Conservation (phyloP, 495 filamentous ascomycete genomes). For the Rhypophila decipiens region DNA sequence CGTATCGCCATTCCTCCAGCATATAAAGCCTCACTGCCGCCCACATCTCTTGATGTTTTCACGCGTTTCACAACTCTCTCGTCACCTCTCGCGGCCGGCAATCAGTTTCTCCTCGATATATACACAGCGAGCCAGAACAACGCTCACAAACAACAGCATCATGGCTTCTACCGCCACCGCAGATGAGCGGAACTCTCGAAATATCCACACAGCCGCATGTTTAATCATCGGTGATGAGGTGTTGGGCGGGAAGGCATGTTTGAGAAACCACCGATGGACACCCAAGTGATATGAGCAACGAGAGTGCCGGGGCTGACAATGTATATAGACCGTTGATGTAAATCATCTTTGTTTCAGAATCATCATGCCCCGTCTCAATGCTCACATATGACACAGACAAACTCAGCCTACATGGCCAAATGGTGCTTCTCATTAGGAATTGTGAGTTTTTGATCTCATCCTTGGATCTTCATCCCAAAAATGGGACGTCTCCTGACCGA, state of each 20-base stretch:
- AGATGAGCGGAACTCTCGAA: slow-evolving; percentile 48
- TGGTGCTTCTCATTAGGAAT: slow-evolving; percentile 91
- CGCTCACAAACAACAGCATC: slow-evolving; percentile 12
- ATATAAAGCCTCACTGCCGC: background rate
- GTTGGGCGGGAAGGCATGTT: slow-evolving; percentile 81
- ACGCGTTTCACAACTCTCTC: slow-evolving; percentile 64
- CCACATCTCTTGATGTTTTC: slow-evolving; percentile 54
- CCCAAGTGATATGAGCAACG: no score
- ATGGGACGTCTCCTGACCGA: background rate
- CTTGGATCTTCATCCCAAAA: background rate
- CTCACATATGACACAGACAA: slow-evolving; percentile 53
- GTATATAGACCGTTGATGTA: background rate
- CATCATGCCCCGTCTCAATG: background rate
- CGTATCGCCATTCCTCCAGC: background rate
- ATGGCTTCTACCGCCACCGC: slow-evolving; percentile 45
- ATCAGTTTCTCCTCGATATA: slow-evolving; percentile 49
- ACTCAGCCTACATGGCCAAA: slow-evolving; percentile 84
- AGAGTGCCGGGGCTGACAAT: slow-evolving; percentile 9
- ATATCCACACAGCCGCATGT: slow-evolving; percentile 85
- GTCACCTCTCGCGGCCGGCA: slow-evolving; percentile 66
- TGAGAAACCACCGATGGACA: no score
- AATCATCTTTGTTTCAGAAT: background rate
- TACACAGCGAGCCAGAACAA: slow-evolving; percentile 18
- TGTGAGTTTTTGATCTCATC: slow-evolving; percentile 22
- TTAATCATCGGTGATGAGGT: slow-evolving; percentile 97